These are phyloP conservation scores for Leccinum broughii DNA, from an alignment of 768 basidiomycete genomes.

Conservation along the genomic window DNA sequence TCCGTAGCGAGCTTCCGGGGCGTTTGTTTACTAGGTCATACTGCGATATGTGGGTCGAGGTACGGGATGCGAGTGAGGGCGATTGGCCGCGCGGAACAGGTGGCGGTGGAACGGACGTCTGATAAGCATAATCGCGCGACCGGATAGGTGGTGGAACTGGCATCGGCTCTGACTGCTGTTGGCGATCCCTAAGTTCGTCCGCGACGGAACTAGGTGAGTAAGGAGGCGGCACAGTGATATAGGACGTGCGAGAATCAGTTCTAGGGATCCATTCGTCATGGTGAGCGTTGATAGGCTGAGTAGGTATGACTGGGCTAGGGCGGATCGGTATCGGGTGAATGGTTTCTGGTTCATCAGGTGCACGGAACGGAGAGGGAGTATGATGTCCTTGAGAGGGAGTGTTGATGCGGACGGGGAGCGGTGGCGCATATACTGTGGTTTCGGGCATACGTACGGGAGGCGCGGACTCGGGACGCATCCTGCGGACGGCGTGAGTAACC, in stretches of 20 bases:
- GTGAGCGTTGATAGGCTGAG: slow-evolving; percentile 9
- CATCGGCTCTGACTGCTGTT: slow-evolving; percentile 10
- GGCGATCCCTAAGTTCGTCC: slow-evolving; percentile 15
- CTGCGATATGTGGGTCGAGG: slow-evolving; percentile 34
- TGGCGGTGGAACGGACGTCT: slow-evolving; percentile 10
- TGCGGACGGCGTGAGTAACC: slow-evolving; percentile 19
- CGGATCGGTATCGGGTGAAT: slow-evolving; percentile 33
- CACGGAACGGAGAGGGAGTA: slow-evolving; percentile 11
- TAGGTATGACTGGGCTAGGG: slow-evolving; percentile 14
- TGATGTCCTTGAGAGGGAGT: slow-evolving; percentile 24
- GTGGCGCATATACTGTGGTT: slow-evolving; percentile 12
- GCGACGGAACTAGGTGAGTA: slow-evolving; percentile 19
- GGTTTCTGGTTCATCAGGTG: slow-evolving; percentile 23
- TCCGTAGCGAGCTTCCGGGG: slow-evolving; percentile 25
- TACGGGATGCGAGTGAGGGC: slow-evolving; percentile 26
- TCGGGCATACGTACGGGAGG: slow-evolving; percentile 28
- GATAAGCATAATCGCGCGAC: slow-evolving; percentile 34
- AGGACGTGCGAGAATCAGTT: slow-evolving; percentile 27
- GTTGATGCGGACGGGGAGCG: slow-evolving; percentile 20
- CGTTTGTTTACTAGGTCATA: slow-evolving; percentile 32
- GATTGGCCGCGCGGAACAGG: slow-evolving; percentile 16
- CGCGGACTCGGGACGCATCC: slow-evolving; percentile 29
- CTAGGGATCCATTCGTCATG: slow-evolving; percentile 33
- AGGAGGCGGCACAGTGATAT: slow-evolving; percentile 26
- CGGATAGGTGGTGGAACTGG: slow-evolving; percentile 28